Conservation (phyloP, 306 rosid species). For the Malus sylvestris region DNA sequence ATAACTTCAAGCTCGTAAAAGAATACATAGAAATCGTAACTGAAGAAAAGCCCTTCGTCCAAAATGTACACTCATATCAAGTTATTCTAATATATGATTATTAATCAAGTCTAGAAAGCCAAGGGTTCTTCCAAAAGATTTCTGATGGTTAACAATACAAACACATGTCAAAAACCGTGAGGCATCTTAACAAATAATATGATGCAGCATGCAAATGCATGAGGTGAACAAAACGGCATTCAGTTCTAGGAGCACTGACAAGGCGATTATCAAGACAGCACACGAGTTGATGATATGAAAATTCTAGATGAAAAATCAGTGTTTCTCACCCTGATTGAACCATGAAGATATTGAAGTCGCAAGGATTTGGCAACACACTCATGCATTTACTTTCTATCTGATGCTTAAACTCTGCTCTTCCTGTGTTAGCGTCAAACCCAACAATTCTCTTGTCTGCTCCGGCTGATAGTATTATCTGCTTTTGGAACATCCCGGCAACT, state of each 20-base stretch:
- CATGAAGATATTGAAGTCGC: slow-evolving; percentile 82
- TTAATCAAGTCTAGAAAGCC: neutral
- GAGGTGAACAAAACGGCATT: neutral
- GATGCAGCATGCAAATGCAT: neutral
- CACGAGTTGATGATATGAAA: neutral
- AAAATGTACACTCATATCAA: neutral
- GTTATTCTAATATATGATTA: neutral
- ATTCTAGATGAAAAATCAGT: slow-evolving; percentile 4
- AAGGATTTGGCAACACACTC: slow-evolving; percentile 69
- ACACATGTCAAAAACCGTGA: neutral
- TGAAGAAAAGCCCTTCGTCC: neutral
- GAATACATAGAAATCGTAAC: neutral
- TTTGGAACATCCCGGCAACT: slow-evolving; percentile 84
- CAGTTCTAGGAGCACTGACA: neutral
- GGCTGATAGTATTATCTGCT: slow-evolving; percentile 70
- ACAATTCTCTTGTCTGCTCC: slow-evolving; percentile 88
- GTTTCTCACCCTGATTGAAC: slow-evolving; percentile 72
- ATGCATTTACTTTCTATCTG: slow-evolving; percentile 93
- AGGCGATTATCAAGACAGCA: neutral
- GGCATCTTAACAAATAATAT: neutral
- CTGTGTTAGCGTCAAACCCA: slow-evolving; percentile 59
- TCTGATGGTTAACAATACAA: neutral
- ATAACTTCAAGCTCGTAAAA: neutral
- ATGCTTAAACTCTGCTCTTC: slow-evolving; percentile 76
- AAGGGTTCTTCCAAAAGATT: neutral